A percentile compares a stretch with the other conserved stretches of the same genome.
Evolutionary conservation across 306 rosid genomes (phyloP).

Genomic region (Morella rubra): DNA sequence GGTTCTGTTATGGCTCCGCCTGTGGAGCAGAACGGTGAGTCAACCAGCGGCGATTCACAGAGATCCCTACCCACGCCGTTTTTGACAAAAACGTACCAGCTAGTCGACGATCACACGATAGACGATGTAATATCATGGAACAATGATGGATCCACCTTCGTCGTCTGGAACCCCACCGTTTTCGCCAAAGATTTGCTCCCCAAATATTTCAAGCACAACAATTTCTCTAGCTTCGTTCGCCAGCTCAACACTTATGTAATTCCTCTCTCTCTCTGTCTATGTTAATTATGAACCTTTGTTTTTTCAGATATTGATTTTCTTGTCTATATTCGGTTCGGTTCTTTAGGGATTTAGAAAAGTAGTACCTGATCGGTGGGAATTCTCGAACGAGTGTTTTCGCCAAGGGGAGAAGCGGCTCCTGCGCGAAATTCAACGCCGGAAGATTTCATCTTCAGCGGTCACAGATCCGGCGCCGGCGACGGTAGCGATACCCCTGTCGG

Average conservation of each 20-base stretch:
- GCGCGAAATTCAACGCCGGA: slow-evolving; percentile 80
- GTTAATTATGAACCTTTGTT: neutral
- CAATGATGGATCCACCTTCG: slow-evolving; percentile 85
- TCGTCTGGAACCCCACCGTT: slow-evolving; percentile 88
- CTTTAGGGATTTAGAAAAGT: slow-evolving; percentile 81
- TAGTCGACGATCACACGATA: slow-evolving; percentile 68
- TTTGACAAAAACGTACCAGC: slow-evolving; percentile 68
- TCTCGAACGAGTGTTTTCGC: slow-evolving; percentile 72
- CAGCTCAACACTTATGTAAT: slow-evolving; percentile 92
- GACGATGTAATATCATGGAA: slow-evolving; percentile 88
- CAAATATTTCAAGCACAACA: slow-evolving; percentile 81
- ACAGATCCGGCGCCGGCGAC: slow-evolving; percentile 27
- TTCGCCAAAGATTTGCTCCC: slow-evolving; percentile 91
- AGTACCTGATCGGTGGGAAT: slow-evolving; percentile 93
- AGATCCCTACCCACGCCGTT: slow-evolving; percentile 79
- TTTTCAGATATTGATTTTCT: neutral
- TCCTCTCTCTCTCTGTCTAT: neutral
- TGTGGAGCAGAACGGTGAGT: slow-evolving; percentile 42
- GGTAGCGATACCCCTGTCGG: slow-evolving; percentile 28
- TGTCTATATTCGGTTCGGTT: neutral
- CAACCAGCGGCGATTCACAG: slow-evolving; percentile 39
- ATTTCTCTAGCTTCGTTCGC: slow-evolving; percentile 94
- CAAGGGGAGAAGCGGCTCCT: slow-evolving; percentile 66
- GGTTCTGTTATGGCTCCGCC: slow-evolving; percentile 45
- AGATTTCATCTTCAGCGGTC: slow-evolving; percentile 27